Conservation (phyloP, 2,329 filamentous ascomycete species). For the Pseudogymnoascus sp. region DNA sequence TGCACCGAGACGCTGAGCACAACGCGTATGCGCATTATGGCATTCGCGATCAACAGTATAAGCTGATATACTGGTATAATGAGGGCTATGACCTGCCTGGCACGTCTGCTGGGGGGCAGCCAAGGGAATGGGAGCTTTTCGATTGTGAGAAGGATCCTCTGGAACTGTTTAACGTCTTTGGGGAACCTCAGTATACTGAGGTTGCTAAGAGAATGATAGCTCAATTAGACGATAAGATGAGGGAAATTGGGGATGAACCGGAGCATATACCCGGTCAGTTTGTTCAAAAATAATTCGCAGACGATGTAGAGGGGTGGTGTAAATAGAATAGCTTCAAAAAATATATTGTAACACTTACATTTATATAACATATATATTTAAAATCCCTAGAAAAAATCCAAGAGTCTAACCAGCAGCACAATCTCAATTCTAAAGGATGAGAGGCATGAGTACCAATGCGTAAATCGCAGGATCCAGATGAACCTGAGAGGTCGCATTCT, state of each 20-base stretch:
- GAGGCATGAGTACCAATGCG: too few relatives aligned
- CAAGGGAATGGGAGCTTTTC: slow-evolving; percentile 47
- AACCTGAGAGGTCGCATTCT: not conserved
- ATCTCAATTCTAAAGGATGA: not conserved
- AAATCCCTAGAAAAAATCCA: not conserved
- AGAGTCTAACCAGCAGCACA: too few relatives aligned
- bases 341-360: not conserved
- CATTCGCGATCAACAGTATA: slow-evolving; percentile 42
- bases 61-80: slow-evolving; percentile 51
- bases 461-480: not conserved
- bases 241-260: slow-evolving; percentile 42
- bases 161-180: slow-evolving; percentile 42
- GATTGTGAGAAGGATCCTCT: slow-evolving; percentile 43
- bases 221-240: slow-evolving; percentile 42
- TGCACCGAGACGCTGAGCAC: slow-evolving; percentile 45
- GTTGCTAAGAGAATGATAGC: slow-evolving; percentile 35
- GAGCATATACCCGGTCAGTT: slow-evolving; percentile 21
- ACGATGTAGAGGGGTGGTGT: not conserved
- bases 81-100: slow-evolving; percentile 40
- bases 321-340: not conserved
- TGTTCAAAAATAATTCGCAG: not conserved
- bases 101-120: slow-evolving; percentile 33
- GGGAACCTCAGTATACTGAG: slow-evolving; percentile 31
- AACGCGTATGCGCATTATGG: slow-evolving; percentile 45
- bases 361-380: not conserved